Evolutionary conservation across 2,329 filamentous ascomycete genomes (phyloP), one percentile per base, ranked within the genome.

Genomic region (Penicillium sp.): DNA sequence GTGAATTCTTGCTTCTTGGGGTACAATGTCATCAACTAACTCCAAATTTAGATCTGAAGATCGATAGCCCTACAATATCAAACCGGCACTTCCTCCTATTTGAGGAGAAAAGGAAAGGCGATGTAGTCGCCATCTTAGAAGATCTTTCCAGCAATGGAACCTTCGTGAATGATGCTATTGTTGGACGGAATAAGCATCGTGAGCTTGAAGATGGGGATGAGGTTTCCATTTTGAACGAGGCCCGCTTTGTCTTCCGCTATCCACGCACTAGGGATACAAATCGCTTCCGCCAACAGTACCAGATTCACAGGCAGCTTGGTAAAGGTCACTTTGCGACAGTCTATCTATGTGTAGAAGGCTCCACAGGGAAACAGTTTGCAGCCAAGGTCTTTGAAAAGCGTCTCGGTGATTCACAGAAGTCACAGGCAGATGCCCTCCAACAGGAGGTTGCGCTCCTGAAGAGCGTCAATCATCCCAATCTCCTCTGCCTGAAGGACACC

Each of bases 391-490:
- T 99, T 71, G 92, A 91, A 67, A 95, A 91, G 76, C 87, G 90
- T 5, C 82, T 87, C 2, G 90, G 90, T n/a, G 83, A 88, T 57
- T 91, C 93, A 42, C 92, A 97, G 64, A 86, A 85, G 62, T 89
- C 90, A 10, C 93, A 93, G 74, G 87, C 88, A 6, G 91, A 96
- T 58, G 89, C 91, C 2, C 77, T 98, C 46, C 91, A 97, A 71
- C 93, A 98, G 73, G 96, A 99, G 74, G 96, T 99, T 71, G 93
- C 91, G 22, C 91, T 99, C 16, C 79, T 99, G 59, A 98, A 96
- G 92, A 87, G 92, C n/a, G 91, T 99, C 59, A 96, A 90, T 71
- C 95, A 99, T 74, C 90, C 92, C 4, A 95, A 96, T 64, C 84
- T 99, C 52, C 81, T 99, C 14, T 97, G 93, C 71, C 80, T 99